phyloP scores from a whole-genome alignment of 2,329 filamentous ascomycete species.

The Penicillium sp. region DNA sequence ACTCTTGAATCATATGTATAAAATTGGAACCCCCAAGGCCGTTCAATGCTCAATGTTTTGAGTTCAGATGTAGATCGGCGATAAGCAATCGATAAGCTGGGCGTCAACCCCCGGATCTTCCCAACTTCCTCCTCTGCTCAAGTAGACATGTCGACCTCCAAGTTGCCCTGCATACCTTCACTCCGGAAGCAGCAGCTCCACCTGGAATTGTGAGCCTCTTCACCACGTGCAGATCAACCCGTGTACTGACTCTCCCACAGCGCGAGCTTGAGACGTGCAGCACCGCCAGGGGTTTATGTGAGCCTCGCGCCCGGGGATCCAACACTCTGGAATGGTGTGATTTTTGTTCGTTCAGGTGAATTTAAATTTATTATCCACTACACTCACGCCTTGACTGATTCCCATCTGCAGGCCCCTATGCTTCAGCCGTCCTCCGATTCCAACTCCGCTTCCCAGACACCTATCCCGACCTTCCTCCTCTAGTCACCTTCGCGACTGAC shows the following conservation, averaged over 20 bases:
- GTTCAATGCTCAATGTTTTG: background rate
- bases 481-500: conserved; percentile 86
- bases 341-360: conserved; percentile 85
- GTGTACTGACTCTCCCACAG: conserved; percentile 47
- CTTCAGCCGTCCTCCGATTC: conserved; percentile 82
- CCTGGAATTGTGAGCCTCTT: conserved; percentile 71
- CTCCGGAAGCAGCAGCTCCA: conserved; percentile 74
- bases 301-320: conserved; percentile 78
- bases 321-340: conserved; percentile 81
- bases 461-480: conserved; percentile 76
- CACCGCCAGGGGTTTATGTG: conserved; percentile 84
- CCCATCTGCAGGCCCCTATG: conserved; percentile 72
- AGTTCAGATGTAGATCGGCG: background rate
- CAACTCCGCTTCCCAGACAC: conserved; percentile 80
- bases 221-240: background rate
- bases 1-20: background rate
- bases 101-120: conserved; percentile 3
- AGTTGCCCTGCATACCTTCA: conserved; percentile 46
- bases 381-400: background rate
- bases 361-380: background rate
- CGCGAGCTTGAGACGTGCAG: conserved; percentile 75
- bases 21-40: background rate
- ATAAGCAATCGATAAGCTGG: conserved; percentile 17
- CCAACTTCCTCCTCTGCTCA: background rate
- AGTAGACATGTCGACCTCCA: conserved; percentile 36